Base-by-base conservation (phyloP, 2,329 filamentous ascomycete genomes). In the Aspergillus sojae region DNA sequence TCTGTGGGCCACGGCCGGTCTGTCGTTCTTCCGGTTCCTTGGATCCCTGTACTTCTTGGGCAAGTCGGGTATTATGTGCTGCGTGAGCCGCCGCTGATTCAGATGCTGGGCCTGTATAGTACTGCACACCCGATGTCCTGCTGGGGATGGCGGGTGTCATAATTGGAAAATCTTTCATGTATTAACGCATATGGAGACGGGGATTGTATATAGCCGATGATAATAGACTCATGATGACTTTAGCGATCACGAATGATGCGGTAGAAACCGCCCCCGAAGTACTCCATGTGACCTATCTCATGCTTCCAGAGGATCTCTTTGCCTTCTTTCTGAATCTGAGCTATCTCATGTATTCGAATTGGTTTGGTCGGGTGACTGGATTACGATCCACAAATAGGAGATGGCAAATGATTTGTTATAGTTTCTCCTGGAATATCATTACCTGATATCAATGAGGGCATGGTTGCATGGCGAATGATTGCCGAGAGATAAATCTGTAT, bases 31-130 rank as follows among this genome's bases (percentile, higher is more conserved):
- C 78, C 92, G 95, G 70, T 99, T 99, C 85, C 83, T 92, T 65
- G 95, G 95, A 69, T 97, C 94, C 82, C 79, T 86, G 75, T 97
- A 92, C 92, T 99, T 98, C 90, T 82, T 99, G 74, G 93, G 93
- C 77, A 92, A 89, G 83, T 96, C 93, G 63, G 94, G 95, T 80
- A 88, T 98, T 80, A 92, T 97, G 88, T 97, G 93, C 89, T 97
- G 94, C 85, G 56, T 62, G 14, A 62, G 57, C 56, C 46, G 61
- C 43, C 61, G 61, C 23, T 62, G 48, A 62, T 55, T 4, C 14
- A n/a, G 14, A 19, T 26, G 52, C 12, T 26, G n/a, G 16, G 16
- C 26, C 26, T 55, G 52, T 55, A 55, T 55, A 55, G 52, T 55
- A 55, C 52, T 55, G 1, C 32, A 39, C 52, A 23, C 52, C 32